Base-by-base conservation (phyloP, 148 eudicot genomes). In the Tetragonia tetragonoides region DNA sequence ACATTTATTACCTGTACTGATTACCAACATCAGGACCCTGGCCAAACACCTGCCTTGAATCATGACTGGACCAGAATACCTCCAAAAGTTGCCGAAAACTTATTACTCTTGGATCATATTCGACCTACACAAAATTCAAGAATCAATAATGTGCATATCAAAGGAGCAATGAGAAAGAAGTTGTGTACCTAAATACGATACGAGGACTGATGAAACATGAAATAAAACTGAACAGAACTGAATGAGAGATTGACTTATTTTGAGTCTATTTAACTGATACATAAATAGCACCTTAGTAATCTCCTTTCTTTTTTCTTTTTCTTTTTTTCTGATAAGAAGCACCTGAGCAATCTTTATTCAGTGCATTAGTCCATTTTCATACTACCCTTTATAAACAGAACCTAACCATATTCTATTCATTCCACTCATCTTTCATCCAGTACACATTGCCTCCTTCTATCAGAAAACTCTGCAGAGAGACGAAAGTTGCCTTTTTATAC, bases 1-100 rank as follows among this genome's bases (percentile, higher is more conserved):
- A 24, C 10, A 40, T 56, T 78, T 17, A 66, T 79, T 72, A 91
- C 99, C 99, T 90, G 89, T 95, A 95, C 73, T 95, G 99, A 76
- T 83, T 87, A 68, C 99, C 99, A 41, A 93, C 99, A 81, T 95
- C 99, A 75, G 99, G 99, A 82, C 99, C 99, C 81, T 95, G 99
- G 79, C 99, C 99, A 82, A 95, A 95, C 18, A 95, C 97, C 85
- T 95, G 99, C 83, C 99, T 90, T 59, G 97, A 90, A 81, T 95
- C 99, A 81, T 95, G 99, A 83, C 92, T 95, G 10, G 89, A 85
- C 99, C 99, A 95, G 73, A 95, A 95, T 49, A 95, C 97, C 81
- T 95, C 97, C 84, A 95, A 77, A 77, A 95, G 94, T 75, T 87
- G 89, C 77, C 90, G 86, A 80, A 77, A 95, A 83, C 74, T 90